A percentile compares a stretch with the other conserved stretches of the same genome.
Conservation (phyloP, 2,329 filamentous ascomycete species). For the Sporothrix brunneoviolacea region DNA sequence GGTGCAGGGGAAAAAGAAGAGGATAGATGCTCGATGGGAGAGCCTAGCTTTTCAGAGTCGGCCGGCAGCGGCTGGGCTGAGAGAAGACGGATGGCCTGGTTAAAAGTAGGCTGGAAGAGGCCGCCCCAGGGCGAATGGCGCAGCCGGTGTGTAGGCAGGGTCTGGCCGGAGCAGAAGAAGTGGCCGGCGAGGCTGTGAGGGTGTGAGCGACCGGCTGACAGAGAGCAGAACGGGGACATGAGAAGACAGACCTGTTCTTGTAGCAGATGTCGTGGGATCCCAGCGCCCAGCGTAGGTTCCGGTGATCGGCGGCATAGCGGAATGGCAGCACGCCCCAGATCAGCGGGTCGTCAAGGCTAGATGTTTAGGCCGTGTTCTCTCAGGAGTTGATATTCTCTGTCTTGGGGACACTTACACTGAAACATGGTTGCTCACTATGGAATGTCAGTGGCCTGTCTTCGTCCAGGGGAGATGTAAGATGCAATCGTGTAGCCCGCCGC, state of each 20-base stretch:
- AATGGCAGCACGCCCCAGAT: slow-evolving; percentile 86
- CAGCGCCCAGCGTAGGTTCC: slow-evolving; percentile 79
- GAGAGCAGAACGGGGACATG: background rate
- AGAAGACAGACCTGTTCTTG: slow-evolving; percentile 60
- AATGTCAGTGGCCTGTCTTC: too few relatives aligned
- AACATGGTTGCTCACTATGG: slow-evolving; percentile 74
- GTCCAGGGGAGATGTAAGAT: too few relatives aligned
- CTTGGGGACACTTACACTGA: slow-evolving; percentile 64
- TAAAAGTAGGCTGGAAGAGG: slow-evolving; percentile 82
- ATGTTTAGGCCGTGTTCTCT: background rate
- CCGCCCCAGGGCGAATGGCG: slow-evolving; percentile 75
- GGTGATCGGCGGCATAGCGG: slow-evolving; percentile 61
- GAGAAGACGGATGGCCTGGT: slow-evolving; percentile 76
- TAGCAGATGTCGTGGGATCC: slow-evolving; percentile 96
- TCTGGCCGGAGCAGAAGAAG: slow-evolving; percentile 87
- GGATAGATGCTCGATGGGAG: background rate
- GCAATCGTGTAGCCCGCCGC: background rate
- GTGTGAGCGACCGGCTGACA: background rate
- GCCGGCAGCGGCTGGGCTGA: slow-evolving; percentile 45
- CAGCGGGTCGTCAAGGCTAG: slow-evolving; percentile 84
- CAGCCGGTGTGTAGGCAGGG: slow-evolving; percentile 78
- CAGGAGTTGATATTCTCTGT: background rate
- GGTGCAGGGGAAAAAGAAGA: background rate
- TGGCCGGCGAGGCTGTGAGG: slow-evolving; percentile 53
- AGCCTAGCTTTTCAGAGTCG: slow-evolving; percentile 5